Conservation (phyloP, 495 filamentous ascomycete genomes). For the Neurospora sp. region DNA sequence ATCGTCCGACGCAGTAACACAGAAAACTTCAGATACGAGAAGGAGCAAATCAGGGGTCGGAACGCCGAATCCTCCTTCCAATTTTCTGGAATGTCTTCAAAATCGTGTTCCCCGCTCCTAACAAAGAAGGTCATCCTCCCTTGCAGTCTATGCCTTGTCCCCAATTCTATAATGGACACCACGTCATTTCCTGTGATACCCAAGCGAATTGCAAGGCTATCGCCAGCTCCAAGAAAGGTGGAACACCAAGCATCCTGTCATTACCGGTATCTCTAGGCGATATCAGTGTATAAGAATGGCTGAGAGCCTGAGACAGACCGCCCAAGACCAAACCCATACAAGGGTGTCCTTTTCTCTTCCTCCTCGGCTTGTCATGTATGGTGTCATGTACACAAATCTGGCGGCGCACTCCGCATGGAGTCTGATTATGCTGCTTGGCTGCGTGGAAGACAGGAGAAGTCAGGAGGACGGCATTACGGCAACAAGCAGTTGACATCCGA, state of each 20-base stretch:
- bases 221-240: background rate
- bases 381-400: background rate
- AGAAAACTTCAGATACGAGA: background rate
- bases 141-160: background rate
- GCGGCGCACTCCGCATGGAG: background rate
- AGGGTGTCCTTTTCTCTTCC: background rate
- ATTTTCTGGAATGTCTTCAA: background rate
- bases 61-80: background rate
- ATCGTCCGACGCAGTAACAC: background rate
- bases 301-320: background rate
- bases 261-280: background rate
- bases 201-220: background rate
- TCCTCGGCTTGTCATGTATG: background rate
- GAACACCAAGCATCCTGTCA: background rate
- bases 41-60: background rate
- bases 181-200: background rate
- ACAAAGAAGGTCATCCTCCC: background rate
- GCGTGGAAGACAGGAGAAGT: background rate
- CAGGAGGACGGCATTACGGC: background rate
- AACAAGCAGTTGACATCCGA: background rate
- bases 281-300: background rate
- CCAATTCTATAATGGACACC: background rate
- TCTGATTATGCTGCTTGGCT: background rate
- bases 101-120: background rate
- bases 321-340: background rate